phyloP scores from a whole-genome alignment of 495 filamentous ascomycete species.

The Neurospora sp. region DNA sequence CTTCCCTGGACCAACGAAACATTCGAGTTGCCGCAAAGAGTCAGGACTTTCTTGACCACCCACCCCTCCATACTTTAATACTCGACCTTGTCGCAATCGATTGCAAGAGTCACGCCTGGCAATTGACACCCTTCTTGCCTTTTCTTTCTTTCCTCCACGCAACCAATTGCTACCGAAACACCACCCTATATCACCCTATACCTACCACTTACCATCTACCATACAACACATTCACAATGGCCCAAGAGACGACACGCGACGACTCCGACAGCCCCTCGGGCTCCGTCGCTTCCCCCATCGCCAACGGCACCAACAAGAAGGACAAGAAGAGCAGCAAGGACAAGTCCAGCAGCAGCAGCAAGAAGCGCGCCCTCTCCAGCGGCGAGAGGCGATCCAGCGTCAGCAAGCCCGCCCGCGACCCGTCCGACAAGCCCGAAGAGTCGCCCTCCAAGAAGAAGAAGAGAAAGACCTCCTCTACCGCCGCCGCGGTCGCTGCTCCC shows the following conservation, averaged over 20 bases:
- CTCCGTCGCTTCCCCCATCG: conserved; percentile 11
- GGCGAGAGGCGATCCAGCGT: conserved; percentile 39
- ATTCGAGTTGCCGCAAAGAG: neutral
- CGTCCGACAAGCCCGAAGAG: conserved; percentile 54
- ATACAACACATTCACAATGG: conserved; percentile 4
- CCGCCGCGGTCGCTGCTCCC: conserved; percentile 15
- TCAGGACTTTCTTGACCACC: neutral
- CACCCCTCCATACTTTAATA: neutral
- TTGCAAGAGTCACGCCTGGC: neutral
- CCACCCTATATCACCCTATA: neutral
- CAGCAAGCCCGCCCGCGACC: conserved; percentile 63
- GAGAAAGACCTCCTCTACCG: conserved; percentile 21
- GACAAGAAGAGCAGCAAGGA: conserved; percentile 17
- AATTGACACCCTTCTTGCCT: neutral
- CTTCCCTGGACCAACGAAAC: neutral
- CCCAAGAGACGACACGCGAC: conserved; percentile 6
- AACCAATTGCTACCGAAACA: neutral
- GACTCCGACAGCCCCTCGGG: conserved; percentile 17
- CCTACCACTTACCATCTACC: neutral
- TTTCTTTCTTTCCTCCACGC: neutral
- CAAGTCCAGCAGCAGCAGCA: conserved; percentile 18
- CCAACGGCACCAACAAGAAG: conserved; percentile 13
- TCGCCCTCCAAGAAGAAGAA: conserved; percentile 27
- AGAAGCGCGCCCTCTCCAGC: conserved; percentile 15
- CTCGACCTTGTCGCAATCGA: neutral